Base-by-base conservation (phyloP, 2,329 filamentous ascomycete genomes). In the Blastomyces percursus region DNA sequence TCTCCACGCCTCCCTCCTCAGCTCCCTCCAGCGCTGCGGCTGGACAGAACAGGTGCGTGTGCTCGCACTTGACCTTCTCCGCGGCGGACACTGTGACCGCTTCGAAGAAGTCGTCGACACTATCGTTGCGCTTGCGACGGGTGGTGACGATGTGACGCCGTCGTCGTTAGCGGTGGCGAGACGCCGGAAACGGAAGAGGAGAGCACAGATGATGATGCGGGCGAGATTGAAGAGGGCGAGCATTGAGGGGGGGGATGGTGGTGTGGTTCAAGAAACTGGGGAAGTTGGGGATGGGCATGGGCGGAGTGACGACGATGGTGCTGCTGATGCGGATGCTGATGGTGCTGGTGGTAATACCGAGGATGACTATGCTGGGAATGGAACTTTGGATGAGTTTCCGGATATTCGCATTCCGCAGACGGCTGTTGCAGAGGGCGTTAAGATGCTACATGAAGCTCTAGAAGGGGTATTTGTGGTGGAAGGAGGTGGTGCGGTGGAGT, bases 21-120 rank as follows among this genome's bases (percentile, higher is more conserved):
- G 83, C 68, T 78, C 80, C 27, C 78, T 86, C 12, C 80, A 83
- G 68, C 77, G 81, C 61, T 73, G 76, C n/a, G 83, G 83, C 67
- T 87, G 84, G 83, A 81, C 81, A 51, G 78, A 83, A 67, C 77
- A 77, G 35, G 76, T 87, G 64, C 80, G 80, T 63, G 75, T 74
- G 56, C 80, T 86, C 64, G 77, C 83, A 21, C 79, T 80, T 56
- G 76, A 81, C 62, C 77, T 86, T 50, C 79, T 86, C 61, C 81
- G 83, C 67, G 81, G 78, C 32, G 83, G 83, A 56, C 80, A 83
- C 61, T 82, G 81, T 69, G 79, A 79, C 62, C 83, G 78, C 40
- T 83, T 82, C 66, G 79, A 82, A 61, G 81, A 86, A 61, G 76
- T 85, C 54, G 76, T 83, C 71, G 77, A 76, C 21, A 77, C 79